These are phyloP conservation scores for Xylaria palmicola DNA, from an alignment of 495 filamentous ascomycete species.

Conservation along the genomic window DNA sequence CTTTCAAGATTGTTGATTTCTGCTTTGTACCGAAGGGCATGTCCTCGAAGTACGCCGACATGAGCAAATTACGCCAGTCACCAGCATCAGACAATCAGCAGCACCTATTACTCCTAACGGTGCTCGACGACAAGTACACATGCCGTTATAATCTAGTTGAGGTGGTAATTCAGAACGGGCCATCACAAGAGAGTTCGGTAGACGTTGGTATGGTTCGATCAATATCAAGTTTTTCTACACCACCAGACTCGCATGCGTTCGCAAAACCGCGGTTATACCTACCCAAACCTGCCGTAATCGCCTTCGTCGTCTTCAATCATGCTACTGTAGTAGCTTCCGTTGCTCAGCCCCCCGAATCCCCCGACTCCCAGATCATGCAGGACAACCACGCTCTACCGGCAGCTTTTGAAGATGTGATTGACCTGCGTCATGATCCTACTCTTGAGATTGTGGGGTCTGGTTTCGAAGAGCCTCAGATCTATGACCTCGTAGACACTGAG, in stretches of 20 bases:
- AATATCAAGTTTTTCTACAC: conserved; percentile 60
- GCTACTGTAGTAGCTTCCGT: conserved; percentile 76
- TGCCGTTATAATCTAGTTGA: conserved; percentile 46
- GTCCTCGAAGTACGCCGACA: conserved; percentile 39
- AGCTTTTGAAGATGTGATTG: conserved; percentile 79
- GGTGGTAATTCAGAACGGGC: conserved; percentile 34
- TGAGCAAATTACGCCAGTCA: conserved; percentile 42
- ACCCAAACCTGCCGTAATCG: conserved; percentile 71
- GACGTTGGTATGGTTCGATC: conserved; percentile 57
- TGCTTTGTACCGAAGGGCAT: conserved; percentile 45
- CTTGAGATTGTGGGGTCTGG: conserved; percentile 63
- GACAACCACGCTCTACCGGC: conserved; percentile 58
- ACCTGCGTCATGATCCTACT: conserved; percentile 66
- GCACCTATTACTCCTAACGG: conserved; percentile 43
- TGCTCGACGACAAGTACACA: conserved; percentile 32
- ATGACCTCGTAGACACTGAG: conserved; percentile 39
- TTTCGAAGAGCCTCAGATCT: conserved; percentile 50
- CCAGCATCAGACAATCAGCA: conserved; percentile 44
- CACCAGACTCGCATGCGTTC: conserved; percentile 37
- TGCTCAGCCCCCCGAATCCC: conserved; percentile 55
- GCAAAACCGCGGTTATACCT: conserved; percentile 70
- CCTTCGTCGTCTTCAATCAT: conserved; percentile 76
- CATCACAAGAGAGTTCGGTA: conserved; percentile 25
- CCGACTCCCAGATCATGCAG: conserved; percentile 66
- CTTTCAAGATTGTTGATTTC: conserved; percentile 51